Evolutionary conservation across 345 rosid species (phyloP).

Genomic region (Eucalyptus marginata): DNA sequence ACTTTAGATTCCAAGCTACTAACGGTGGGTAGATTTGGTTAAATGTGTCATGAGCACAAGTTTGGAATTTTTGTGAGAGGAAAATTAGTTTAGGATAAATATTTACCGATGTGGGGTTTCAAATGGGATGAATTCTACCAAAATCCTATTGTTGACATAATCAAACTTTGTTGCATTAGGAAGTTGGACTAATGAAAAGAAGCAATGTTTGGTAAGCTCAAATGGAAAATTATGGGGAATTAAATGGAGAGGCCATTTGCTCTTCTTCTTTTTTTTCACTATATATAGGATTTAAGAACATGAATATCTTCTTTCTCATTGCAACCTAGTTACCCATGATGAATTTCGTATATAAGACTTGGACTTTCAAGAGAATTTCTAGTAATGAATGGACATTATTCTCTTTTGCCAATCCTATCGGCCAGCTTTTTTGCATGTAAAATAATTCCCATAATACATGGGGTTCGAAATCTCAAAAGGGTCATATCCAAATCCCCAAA

Average conservation of each 20-base stretch:
- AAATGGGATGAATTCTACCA: background rate
- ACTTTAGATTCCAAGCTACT: background rate
- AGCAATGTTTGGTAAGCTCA: background rate
- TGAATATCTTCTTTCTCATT: background rate
- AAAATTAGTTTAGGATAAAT: background rate
- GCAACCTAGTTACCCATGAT: background rate
- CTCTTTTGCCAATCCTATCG: background rate
- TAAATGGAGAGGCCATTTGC: background rate
- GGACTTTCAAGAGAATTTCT: background rate
- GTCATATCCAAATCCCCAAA: background rate
- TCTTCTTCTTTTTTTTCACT: background rate
- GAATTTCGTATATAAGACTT: background rate
- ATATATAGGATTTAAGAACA: background rate
- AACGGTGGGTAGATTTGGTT: background rate
- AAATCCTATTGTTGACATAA: background rate
- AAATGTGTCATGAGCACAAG: background rate
- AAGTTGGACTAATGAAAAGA: background rate
- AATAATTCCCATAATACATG: background rate
- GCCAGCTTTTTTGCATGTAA: background rate
- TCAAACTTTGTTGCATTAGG: background rate
- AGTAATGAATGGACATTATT: background rate
- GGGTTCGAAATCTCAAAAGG: background rate
- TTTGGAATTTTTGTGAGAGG: background rate
- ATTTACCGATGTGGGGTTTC: background rate
- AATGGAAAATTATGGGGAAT: background rate